Evolutionary conservation across 2,329 filamentous ascomycete species (phyloP).

Genomic region (Calonectria fujianensis): DNA sequence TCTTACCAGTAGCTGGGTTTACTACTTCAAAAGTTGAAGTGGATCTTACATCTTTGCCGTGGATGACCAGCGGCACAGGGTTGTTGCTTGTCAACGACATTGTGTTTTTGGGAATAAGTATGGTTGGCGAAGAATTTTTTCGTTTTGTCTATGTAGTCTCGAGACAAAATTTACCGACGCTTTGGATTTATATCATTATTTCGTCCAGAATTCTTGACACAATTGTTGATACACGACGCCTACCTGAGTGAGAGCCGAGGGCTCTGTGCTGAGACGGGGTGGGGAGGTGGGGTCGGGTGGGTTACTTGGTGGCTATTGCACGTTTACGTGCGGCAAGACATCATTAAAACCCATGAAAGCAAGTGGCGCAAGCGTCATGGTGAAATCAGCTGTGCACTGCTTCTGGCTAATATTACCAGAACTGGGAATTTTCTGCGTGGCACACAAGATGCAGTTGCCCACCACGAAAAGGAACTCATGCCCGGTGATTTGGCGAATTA

Average conservation of each 20-base stretch:
- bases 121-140: neutral
- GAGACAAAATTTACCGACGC: neutral
- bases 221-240: neutral
- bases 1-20: constrained; percentile 70
- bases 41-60: constrained; percentile 65
- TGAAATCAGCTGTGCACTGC: neutral
- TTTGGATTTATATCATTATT: neutral
- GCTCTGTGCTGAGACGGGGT: neutral
- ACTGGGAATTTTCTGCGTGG: neutral
- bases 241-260: neutral
- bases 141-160: neutral
- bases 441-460: neutral
- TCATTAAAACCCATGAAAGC: neutral
- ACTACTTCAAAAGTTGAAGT: constrained; percentile 71
- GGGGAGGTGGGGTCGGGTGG: neutral
- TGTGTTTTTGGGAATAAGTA: neutral
- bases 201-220: neutral
- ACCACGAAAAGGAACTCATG: neutral
- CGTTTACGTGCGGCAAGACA: neutral
- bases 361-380: neutral
- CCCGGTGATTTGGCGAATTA: neutral
- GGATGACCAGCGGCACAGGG: constrained; percentile 62
- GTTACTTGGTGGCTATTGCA: neutral
- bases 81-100: neutral
- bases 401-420: neutral